A percentile compares a stretch with the other conserved stretches of the same genome.
These are phyloP conservation scores for Citrullus amarus DNA, from an alignment of 306 rosid genomes.

Conservation along the genomic window DNA sequence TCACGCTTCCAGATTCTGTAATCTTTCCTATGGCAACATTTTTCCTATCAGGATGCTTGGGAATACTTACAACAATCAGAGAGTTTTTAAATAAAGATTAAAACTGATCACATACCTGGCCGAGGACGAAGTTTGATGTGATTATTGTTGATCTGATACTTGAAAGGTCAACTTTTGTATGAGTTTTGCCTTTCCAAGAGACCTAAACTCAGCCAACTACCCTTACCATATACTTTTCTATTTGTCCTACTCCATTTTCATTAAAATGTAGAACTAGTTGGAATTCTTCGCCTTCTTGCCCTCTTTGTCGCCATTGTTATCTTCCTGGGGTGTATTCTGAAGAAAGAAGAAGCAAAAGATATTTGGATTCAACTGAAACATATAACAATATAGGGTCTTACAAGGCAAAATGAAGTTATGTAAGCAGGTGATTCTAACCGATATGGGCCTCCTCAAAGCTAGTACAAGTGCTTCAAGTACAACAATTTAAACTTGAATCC, in stretches of 20 bases:
- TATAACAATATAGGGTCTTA: neutral
- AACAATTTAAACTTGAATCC: neutral
- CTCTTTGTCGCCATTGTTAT: neutral
- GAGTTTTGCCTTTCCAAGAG: neutral
- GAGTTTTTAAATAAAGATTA: neutral
- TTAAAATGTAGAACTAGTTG: neutral
- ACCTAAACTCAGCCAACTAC: neutral
- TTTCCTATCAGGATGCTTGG: neutral
- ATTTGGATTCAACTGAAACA: neutral
- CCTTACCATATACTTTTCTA: neutral
- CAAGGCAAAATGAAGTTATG: neutral
- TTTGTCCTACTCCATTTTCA: neutral
- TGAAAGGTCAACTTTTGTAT: neutral
- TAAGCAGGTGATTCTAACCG: neutral
- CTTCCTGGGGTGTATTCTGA: neutral
- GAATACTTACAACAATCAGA: neutral
- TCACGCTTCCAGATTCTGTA: neutral
- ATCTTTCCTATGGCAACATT: neutral
- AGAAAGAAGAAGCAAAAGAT: neutral
- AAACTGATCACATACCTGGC: neutral
- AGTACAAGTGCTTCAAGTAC: neutral
- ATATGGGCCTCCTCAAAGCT: neutral
- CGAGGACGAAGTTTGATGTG: neutral
- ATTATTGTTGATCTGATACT: neutral
- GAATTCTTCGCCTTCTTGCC: neutral